Base-by-base conservation (phyloP, 1,139 yeast species). In the Suhomyces yuchorum region DNA sequence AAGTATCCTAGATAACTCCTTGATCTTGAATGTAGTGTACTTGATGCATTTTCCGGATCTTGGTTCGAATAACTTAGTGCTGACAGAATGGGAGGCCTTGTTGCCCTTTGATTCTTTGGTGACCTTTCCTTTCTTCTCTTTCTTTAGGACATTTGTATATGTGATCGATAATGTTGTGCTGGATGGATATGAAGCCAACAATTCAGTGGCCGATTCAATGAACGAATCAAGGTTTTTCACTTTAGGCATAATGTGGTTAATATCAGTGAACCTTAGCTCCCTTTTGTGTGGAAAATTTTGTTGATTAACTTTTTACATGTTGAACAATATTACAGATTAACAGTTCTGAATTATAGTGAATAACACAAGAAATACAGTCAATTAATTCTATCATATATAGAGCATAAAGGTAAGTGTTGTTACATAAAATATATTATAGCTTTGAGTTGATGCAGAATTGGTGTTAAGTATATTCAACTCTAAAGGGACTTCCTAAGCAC, bases 1-100 rank as follows among this genome's bases (percentile, higher is more conserved):
- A 63, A 90, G 70, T 28, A 92, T 65, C 58, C 93, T 79, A 15
- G 93, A 85, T 37, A 92, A 78, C 63, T 91, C 97, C 65, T 91
- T 91, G 42, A 78, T 68, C 58, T 85, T 85, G 53, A 72, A 70
- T 0, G 96, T 84, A 50, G 75, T 76, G 59, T 77, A 81, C 55
- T 78, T 78, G 64, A 87, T 79, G 49, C 87, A 78, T 40, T 84
- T 76, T 2, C 96, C 96, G 12, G 84, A 75, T 15, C 70, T 75
- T 1, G 96, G 83, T 60, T 91, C 93, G 57, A 68, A 87, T 0
- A 90, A 78, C 63, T 88, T 90, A 65, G 89, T 81, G 42, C 76
- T 72, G 17, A 86, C 82, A 48, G 59, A 62, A 61, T 70, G 64
- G 57, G 73, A 48, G 56, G 71, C 56, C 40, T 53, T 56, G 48